Conservation (phyloP, 1,139 yeast species). For the Zygotorulaspora mrakii region DNA sequence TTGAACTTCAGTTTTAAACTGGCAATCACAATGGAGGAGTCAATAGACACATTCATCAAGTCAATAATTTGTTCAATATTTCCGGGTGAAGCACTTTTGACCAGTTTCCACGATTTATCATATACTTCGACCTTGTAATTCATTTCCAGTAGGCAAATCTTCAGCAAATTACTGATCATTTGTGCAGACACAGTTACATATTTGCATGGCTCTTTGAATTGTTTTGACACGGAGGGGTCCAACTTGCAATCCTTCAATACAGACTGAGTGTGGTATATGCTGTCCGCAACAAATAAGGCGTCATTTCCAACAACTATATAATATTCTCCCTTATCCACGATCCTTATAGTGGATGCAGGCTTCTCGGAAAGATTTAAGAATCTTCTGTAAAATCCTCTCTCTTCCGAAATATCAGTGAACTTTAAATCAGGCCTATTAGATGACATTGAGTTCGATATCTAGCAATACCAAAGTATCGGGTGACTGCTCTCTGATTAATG, state of each 20-base stretch:
- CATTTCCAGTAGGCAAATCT: conserved; percentile 61
- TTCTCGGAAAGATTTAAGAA: conserved; percentile 51
- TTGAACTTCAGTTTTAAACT: conserved; percentile 56
- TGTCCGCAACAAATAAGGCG: conserved; percentile 78
- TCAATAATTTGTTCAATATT: conserved; percentile 80
- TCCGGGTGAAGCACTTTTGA: conserved; percentile 81
- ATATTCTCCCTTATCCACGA: conserved; percentile 75
- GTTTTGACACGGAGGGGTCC: conserved; percentile 37
- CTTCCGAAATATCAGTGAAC: conserved; percentile 52
- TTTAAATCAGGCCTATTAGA: conserved; percentile 68
- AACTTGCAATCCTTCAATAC: conserved; percentile 56
- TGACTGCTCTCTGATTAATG: too few relatives aligned
- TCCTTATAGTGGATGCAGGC: conserved; percentile 51
- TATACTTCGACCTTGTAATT: conserved; percentile 80
- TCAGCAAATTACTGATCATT: conserved; percentile 63
- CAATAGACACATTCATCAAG: conserved; percentile 53
- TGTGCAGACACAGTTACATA: conserved; percentile 77
- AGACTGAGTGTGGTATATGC: conserved; percentile 75
- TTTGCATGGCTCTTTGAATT: conserved; percentile 44
- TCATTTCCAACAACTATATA: conserved; percentile 72
- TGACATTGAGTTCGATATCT: conserved; percentile 39
- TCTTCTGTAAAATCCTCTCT: conserved; percentile 55
- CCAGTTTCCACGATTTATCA: conserved; percentile 52
- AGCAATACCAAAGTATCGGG: too few relatives aligned
- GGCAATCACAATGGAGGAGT: conserved; percentile 66